phyloP scores from a whole-genome alignment of 169 alveolate species.

The Plasmodium blacklocki region DNA sequence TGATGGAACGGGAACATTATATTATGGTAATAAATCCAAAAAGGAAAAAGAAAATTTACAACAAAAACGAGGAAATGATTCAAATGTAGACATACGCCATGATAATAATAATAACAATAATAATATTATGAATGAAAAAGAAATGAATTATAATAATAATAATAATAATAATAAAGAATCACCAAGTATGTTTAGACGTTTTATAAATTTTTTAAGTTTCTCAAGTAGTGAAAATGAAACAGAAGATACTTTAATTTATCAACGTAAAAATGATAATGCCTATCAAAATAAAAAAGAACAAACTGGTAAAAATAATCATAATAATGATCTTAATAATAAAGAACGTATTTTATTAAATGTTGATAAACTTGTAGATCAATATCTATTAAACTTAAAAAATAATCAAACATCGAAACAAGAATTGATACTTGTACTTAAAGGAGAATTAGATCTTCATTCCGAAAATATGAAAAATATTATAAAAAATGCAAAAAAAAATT shows the following conservation, averaged over 20 bases:
- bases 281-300: neutral
- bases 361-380: conserved; percentile 52
- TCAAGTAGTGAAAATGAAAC: neutral
- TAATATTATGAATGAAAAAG: neutral
- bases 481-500: conserved; percentile 3
- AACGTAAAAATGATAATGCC: neutral
- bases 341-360: neutral
- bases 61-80: neutral
- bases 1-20: conserved; percentile 42
- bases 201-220: neutral
- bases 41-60: neutral
- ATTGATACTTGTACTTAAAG: conserved; percentile 38
- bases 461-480: conserved; percentile 22
- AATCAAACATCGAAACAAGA: conserved; percentile 19
- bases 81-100: neutral
- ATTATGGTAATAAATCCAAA: conserved; percentile 14
- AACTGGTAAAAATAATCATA: neutral
- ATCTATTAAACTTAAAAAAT: conserved; percentile 41
- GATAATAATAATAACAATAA: neutral
- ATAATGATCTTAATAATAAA: neutral
- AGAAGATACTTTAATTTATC: conserved; percentile 2
- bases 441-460: conserved; percentile 54
- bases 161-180: neutral
- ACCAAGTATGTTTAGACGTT: conserved; percentile 1
- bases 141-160: neutral